phyloP scores from a whole-genome alignment of 2,329 filamentous ascomycete species.

The Beauveria rudraprayagi region DNA sequence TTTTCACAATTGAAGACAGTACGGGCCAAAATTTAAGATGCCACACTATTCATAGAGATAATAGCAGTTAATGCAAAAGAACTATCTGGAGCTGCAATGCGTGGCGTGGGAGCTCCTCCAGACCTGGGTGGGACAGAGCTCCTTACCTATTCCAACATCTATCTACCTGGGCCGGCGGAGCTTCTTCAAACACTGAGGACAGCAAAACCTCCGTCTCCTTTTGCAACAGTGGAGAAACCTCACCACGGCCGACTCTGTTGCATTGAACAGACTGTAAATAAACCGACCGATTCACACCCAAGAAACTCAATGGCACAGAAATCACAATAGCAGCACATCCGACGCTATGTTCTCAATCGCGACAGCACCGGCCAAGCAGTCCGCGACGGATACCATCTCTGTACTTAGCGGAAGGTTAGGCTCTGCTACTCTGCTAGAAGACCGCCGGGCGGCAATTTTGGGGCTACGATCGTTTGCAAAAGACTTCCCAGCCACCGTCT shows the following conservation, averaged over 20 bases:
- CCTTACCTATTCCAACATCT: background rate
- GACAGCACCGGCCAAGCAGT: conserved; percentile 84
- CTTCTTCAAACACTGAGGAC: background rate
- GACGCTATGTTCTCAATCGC: conserved; percentile 54
- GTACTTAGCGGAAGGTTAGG: conserved; percentile 79
- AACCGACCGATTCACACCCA: background rate
- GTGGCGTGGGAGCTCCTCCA: background rate
- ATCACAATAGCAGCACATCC: background rate
- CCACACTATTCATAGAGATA: background rate
- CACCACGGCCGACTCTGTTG: background rate
- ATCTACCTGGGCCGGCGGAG: background rate
- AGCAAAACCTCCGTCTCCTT: background rate
- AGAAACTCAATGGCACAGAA: conserved; percentile 6
- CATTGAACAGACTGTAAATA: background rate
- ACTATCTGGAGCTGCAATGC: background rate
- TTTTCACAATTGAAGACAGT: background rate
- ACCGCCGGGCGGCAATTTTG: conserved; percentile 85
- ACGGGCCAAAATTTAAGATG: background rate
- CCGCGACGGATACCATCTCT: conserved; percentile 87
- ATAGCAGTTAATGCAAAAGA: background rate
- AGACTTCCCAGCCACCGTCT: conserved; percentile 89
- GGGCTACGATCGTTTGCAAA: conserved; percentile 94
- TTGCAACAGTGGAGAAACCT: background rate
- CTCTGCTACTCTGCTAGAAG: conserved; percentile 87
- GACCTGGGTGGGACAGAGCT: background rate